Base-by-base conservation (phyloP, 768 basidiomycete genomes). In the Russula foetens region DNA sequence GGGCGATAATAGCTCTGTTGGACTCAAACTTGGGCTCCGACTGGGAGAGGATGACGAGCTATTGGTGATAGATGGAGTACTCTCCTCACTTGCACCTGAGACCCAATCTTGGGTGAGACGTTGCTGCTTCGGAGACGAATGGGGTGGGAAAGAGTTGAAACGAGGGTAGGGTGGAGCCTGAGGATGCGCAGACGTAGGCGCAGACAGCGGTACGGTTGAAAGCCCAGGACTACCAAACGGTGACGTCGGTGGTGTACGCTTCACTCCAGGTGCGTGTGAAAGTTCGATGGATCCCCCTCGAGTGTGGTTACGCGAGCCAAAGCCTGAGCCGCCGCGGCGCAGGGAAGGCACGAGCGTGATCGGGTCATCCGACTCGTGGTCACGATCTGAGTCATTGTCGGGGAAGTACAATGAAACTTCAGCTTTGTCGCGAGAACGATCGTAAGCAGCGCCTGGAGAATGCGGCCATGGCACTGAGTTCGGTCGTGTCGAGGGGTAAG, bases 401-500 rank as follows among this genome's bases (percentile, higher is more conserved):
- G 51, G 52, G 45, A 65, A 58, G 41, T 39, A 55, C 19, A 47
- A 35, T 35, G 35, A 50, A 15, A 7, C 11, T 26, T 53, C 50
- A 28, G 35, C 5, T 7, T 2, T 28, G 19, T 57, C 58, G 51
- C 55, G 60, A 3, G 58, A 58, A n/a, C 62, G 56, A 39, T 51
- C 60, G 24, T 29, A 44, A 29, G 59, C 12, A 14, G 23, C 21
- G n/a, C 45, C 46, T 14, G 44, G 21, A 23, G 63, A 29, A 0
- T 58, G 46, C 6, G 71, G 69, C 79, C 76, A 79, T 3, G 78
- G 76, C 11, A 78, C 73, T n/a, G 74, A 72, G 56, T 71, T 73
- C 48, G 74, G 67, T 33, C 52, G 24, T 14, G 58, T n/a, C 62
- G 76, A 66, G 60, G 84, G 81, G 68, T 80, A 76, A 1, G 84